Evolutionary conservation across 441 rosid species (phyloP).

Genomic region (Dalechampia spathulata): DNA sequence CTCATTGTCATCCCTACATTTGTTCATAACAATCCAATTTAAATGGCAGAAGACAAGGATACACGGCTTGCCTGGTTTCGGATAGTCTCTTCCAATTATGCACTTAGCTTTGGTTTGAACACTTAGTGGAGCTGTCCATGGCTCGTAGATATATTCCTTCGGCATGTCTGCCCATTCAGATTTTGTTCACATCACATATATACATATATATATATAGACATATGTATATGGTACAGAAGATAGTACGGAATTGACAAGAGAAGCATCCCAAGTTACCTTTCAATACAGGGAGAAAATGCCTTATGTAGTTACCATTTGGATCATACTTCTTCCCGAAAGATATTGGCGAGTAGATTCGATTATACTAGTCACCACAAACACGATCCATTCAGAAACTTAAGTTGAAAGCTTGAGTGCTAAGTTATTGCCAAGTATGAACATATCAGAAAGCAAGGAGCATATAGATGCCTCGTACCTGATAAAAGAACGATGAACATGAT

Average conservation of each 20-base stretch:
- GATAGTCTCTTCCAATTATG: constrained; percentile 82
- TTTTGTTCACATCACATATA: background rate
- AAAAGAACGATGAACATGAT: constrained; percentile 95
- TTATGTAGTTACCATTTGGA: constrained; percentile 69
- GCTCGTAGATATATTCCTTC: constrained; percentile 89
- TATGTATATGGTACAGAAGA: too few species aligned
- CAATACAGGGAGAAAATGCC: constrained; percentile 83
- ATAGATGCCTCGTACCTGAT: constrained; percentile 50
- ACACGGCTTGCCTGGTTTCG: constrained; percentile 53
- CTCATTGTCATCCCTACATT: too few species aligned
- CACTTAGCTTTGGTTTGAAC: constrained; percentile 81
- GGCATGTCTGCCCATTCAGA: constrained; percentile 67
- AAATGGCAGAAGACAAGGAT: too few species aligned
- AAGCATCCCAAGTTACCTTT: constrained; percentile 49
- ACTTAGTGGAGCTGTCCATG: constrained; percentile 89
- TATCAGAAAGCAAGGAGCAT: constrained; percentile 1
- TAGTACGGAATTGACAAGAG: background rate
- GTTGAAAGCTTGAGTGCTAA: too few species aligned
- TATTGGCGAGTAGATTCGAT: constrained; percentile 84
- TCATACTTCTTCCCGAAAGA: constrained; percentile 93
- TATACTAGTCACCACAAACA: constrained; percentile 43
- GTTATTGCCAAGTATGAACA: too few species aligned
- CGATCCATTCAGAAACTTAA: background rate
- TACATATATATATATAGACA: background rate
- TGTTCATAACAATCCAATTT: too few species aligned